These are phyloP conservation scores for Diaporthe vexans DNA, from an alignment of 2,329 filamentous ascomycete species.

Conservation along the genomic window DNA sequence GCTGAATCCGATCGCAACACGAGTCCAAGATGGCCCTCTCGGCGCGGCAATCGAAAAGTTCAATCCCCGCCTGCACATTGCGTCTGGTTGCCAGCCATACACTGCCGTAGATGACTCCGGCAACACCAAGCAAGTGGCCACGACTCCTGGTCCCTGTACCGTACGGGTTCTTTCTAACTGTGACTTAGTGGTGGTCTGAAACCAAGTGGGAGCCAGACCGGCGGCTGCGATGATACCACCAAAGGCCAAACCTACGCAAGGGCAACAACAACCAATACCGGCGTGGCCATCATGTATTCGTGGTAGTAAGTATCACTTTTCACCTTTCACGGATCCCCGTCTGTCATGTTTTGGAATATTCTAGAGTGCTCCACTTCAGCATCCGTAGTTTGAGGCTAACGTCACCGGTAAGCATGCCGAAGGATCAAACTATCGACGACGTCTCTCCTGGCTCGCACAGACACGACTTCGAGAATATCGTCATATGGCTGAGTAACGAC, in stretches of 20 bases:
- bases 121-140: conserved; percentile 38
- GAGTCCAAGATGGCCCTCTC: conserved; percentile 44
- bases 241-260: conserved; percentile 55
- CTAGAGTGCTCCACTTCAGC: no score
- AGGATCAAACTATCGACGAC: conserved; percentile 54
- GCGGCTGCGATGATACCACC: conserved; percentile 48
- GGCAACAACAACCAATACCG: conserved; percentile 45
- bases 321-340: no score
- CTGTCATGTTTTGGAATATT: no score
- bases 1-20: conserved; percentile 19
- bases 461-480: conserved; percentile 54
- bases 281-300: conserved; percentile 55
- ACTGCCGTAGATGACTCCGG: conserved; percentile 43
- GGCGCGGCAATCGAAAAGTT: conserved; percentile 43
- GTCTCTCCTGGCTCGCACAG: conserved; percentile 51
- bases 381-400: no score
- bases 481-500: conserved; percentile 50
- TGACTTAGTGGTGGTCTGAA: conserved; percentile 50
- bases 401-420: conserved; percentile 52
- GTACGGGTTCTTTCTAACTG: not conserved
- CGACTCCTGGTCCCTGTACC: not conserved
- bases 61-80: conserved; percentile 46
- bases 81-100: conserved; percentile 46
- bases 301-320: conserved; percentile 48
- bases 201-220: conserved; percentile 47